Evolutionary conservation across 345 rosid species (phyloP), one percentile per base, ranked within the genome.

Genomic region (Ceriops zippeliana): DNA sequence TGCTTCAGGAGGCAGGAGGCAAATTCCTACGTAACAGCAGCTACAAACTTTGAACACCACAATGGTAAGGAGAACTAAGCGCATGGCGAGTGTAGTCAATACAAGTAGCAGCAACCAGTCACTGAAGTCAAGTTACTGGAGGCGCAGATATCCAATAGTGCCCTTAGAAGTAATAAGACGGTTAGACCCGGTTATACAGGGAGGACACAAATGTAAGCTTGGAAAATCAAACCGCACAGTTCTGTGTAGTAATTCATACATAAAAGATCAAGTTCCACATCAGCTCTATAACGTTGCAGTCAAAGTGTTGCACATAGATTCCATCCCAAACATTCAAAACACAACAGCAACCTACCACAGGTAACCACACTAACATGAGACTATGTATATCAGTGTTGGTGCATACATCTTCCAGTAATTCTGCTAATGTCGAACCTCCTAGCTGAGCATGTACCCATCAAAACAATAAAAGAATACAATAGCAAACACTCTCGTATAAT

Each of bases 31-130:
- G 62, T 52, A 61, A 67, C 68, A 69, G 77, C 68, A 61, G 63
- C 28, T 75, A 83, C 84, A 78, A 79, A 82, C 80, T 79, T 61
- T 73, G 49, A 73, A 76, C 56, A 60, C 68, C 37, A 78, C 69
- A 42, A 63, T 15, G 52, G 27, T 9, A 24, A 63, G 62, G 65
- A 59, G 37, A 70, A 49, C 58, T 11, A 35, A 27, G 59, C 35
- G 49, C 49, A 42, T 42, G 49, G 49, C 1, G 19, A 42, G 49
- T 42, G 5, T 11, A 11, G 49, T 13, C 49, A 42, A 42, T 38
- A 38, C 3, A 38, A 42, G 19, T 42, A 42, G 15, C 19, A 42
- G 17, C 49, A 13, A 42, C 19, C 19, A 13, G 49, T 42, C 49
- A 3, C 49, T 13, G 5, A 2, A 42, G 17, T 42, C 19, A 15